Base-by-base conservation (phyloP, 2,329 filamentous ascomycete genomes). In the Metarhizium sp. region DNA sequence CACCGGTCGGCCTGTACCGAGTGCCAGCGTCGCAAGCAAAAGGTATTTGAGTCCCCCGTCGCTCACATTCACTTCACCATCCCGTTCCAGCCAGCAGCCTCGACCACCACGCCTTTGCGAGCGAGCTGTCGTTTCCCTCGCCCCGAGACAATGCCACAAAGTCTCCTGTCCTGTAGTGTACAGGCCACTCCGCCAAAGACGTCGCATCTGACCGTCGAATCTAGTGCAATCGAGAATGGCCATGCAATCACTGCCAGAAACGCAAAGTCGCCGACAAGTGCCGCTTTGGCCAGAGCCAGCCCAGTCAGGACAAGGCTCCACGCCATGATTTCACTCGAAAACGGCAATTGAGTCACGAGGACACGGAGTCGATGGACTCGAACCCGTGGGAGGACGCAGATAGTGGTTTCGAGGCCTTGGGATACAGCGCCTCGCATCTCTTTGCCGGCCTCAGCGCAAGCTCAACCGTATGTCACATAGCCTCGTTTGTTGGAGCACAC, bases 1-100 rank as follows among this genome's bases (percentile, higher is more conserved):
- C 47, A 55, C 50, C 66, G 68, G 46, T 59, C 67, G 18, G 73
- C 75, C 50, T 77, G 75, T 58, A 72, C 73, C 3, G 75, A 77
- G 61, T 77, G 70, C 55, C 62, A 66, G 42, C 66, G 70, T 16
- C 68, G 70, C 51, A 73, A 73, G 62, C 70, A 73, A 63, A 73
- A 69, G 64, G 70, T 70, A 62, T 34, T 34, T 3, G 10, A 25
- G 3, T 25, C 25, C 10, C 32, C 7, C 32, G 32, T 2, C 1
- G 32, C 32, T 34, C 32, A 11, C 32, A 2, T 11, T 34, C 32
- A 8, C 10, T 34, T 34, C 32, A 34, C 32, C 6, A 11, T 34
- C 32, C 32, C 32, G 32, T 11, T 34, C 10, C 32, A 34, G 32
- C 32, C 32, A 34, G 32, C 32, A 34, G 32, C 32, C 32, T 34